These are phyloP conservation scores for Oryza glumipatula DNA, from an alignment of 176 grass and related monocot species.

Conservation along the genomic window DNA sequence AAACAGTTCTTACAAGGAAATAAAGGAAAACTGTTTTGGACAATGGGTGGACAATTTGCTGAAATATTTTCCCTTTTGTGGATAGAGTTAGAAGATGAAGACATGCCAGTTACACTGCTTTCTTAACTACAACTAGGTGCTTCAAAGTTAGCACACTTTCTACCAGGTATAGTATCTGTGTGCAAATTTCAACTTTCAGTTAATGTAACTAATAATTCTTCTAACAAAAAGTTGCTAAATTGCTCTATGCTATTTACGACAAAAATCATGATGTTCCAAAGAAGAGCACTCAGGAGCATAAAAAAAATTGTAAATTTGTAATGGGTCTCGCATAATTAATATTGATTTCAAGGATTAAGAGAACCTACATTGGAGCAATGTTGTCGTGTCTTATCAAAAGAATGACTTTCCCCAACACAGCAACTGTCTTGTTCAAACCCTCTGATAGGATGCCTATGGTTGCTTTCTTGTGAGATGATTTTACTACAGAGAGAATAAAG, in stretches of 20 bases:
- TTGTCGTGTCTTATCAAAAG: constrained; percentile 77
- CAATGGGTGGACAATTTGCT: neutral
- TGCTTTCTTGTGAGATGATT: constrained; percentile 69
- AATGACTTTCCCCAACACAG: constrained; percentile 70
- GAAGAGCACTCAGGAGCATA: neutral
- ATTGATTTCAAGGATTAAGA: constrained; percentile 22
- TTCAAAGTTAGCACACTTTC: constrained; percentile 5
- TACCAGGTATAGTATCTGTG: constrained; percentile 16
- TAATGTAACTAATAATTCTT: constrained; percentile 13
- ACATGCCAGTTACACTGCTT: constrained; percentile 8
- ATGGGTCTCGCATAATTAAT: constrained; percentile 19
- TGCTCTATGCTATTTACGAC: neutral
- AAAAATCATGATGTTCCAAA: constrained; percentile 4
- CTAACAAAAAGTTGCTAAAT: neutral
- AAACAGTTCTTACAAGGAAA: constrained; percentile 4
- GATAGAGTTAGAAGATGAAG: neutral
- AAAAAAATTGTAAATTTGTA: constrained; percentile 23
- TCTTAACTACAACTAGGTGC: constrained; percentile 26
- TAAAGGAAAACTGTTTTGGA: neutral
- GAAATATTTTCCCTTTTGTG: neutral
- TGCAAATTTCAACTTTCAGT: neutral
- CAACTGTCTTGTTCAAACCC: constrained; percentile 72
- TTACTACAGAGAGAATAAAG: constrained; percentile 56
- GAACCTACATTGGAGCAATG: constrained; percentile 84
- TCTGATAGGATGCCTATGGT: constrained; percentile 59